Evolutionary conservation across 495 filamentous ascomycete species (phyloP).

Genomic region (Cairneyella variabilis): DNA sequence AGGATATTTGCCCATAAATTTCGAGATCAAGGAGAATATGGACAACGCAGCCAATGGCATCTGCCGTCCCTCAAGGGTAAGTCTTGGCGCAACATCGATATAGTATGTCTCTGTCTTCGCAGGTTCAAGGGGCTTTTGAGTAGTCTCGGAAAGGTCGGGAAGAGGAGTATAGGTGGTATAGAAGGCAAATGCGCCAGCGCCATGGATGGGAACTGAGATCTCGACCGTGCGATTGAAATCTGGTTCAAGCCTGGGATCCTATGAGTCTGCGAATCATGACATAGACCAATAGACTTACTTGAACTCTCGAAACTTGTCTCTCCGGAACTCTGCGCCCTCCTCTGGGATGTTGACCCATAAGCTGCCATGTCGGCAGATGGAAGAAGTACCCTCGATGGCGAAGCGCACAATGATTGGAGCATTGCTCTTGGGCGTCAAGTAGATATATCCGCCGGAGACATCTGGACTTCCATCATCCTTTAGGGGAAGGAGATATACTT

Average conservation of each 20-base stretch:
- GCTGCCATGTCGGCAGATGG: slow-evolving; percentile 88
- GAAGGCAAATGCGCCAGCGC: slow-evolving; percentile 91
- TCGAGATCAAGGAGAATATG: slow-evolving; percentile 91
- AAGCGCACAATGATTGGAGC: slow-evolving; percentile 80
- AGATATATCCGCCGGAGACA: slow-evolving; percentile 85
- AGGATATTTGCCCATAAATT: slow-evolving; percentile 94
- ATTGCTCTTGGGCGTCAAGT: slow-evolving; percentile 70
- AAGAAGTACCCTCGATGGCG: slow-evolving; percentile 91
- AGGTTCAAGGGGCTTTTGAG: slow-evolving; percentile 39
- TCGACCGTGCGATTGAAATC: slow-evolving; percentile 90
- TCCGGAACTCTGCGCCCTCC: slow-evolving; percentile 65
- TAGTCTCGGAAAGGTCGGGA: slow-evolving; percentile 64
- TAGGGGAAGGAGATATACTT: slow-evolving; percentile 83
- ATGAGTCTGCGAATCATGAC: not conserved
- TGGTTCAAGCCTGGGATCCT: slow-evolving; percentile 54
- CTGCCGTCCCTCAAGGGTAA: slow-evolving; percentile 63
- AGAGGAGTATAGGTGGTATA: slow-evolving; percentile 91
- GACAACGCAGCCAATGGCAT: slow-evolving; percentile 84
- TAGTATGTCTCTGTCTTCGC: slow-evolving; percentile 75
- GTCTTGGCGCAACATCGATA: slow-evolving; percentile 85
- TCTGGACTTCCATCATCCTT: slow-evolving; percentile 91
- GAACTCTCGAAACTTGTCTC: slow-evolving; percentile 76
- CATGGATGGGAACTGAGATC: slow-evolving; percentile 78
- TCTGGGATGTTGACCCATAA: slow-evolving; percentile 94
- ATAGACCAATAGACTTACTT: slow-evolving; percentile 54